Percentiles rank a stretch among this genome's conserved stretches.
phyloP scores from a whole-genome alignment of 2,329 filamentous ascomycete species.

The Arthrobotrys entomopaga region DNA sequence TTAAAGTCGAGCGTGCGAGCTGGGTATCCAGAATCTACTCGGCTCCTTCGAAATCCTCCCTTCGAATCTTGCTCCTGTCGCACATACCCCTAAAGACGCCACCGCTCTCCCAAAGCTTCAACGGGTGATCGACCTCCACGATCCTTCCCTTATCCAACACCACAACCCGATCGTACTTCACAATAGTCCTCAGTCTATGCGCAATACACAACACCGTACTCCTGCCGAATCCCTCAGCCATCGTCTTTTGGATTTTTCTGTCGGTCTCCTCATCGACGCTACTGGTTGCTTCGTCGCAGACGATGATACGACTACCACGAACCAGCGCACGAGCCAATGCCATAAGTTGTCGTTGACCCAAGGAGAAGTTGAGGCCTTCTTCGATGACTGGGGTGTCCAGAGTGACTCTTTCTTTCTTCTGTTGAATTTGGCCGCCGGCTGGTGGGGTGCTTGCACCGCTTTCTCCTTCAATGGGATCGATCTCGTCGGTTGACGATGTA shows the following conservation, averaged over 20 bases:
- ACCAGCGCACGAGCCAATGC: slow-evolving; percentile 91
- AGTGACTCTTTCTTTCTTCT: slow-evolving; percentile 71
- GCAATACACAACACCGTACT: slow-evolving; percentile 93
- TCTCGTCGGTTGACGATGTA: slow-evolving; percentile 21
- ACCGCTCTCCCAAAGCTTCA: slow-evolving; percentile 75
- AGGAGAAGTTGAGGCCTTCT: slow-evolving; percentile 93
- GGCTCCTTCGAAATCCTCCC: slow-evolving; percentile 64
- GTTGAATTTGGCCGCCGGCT: slow-evolving; percentile 57
- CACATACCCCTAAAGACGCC: slow-evolving; percentile 93
- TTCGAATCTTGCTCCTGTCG: slow-evolving; percentile 79
- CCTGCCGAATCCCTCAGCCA: slow-evolving; percentile 83
- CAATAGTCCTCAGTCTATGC: slow-evolving; percentile 89
- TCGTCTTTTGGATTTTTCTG: slow-evolving; percentile 90
- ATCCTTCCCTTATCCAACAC: slow-evolving; percentile 94
- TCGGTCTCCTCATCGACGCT: slow-evolving; percentile 97
- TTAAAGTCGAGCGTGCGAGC: no score
- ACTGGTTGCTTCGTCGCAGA: slow-evolving; percentile 95
- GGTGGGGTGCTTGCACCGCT: slow-evolving; percentile 59
- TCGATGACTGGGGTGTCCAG: slow-evolving; percentile 89
- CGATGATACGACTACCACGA: slow-evolving; percentile 86
- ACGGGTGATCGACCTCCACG: slow-evolving; percentile 83
- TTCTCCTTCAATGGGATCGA: slow-evolving; percentile 1
- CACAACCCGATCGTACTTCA: slow-evolving; percentile 92
- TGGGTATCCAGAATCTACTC: background rate
- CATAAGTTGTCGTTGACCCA: slow-evolving; percentile 95